Conservation (phyloP, 108 stramenopile genomes). For the Cyclostephanos invisitatus region DNA sequence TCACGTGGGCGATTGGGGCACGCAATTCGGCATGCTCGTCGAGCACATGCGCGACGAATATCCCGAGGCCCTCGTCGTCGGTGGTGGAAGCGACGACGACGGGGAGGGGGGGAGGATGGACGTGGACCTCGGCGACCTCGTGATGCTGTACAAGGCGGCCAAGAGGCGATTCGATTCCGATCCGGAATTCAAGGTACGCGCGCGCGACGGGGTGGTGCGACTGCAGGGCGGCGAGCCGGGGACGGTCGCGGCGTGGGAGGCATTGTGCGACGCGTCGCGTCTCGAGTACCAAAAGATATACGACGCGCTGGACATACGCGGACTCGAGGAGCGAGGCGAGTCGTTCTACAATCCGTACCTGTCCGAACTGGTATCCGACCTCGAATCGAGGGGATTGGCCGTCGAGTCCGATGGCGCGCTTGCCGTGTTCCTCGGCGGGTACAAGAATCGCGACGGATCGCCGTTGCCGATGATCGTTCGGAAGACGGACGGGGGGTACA, state of each 20-base stretch:
- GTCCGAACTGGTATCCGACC: constrained; percentile 75
- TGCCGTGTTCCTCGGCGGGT: constrained; percentile 87
- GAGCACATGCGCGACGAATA: constrained; percentile 95
- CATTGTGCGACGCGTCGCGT: constrained; percentile 80
- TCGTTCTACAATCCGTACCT: constrained; percentile 97
- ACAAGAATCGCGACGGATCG: constrained; percentile 76
- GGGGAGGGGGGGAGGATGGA: constrained; percentile 55
- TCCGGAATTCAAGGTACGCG: constrained; percentile 87
- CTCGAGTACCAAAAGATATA: constrained; percentile 90
- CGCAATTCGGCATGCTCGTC: constrained; percentile 98
- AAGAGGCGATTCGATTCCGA: constrained; percentile 90
- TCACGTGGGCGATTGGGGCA: constrained; percentile 99
- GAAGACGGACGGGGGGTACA: constrained; percentile 98
- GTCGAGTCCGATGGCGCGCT: constrained; percentile 88
- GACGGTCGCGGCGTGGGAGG: constrained; percentile 90
- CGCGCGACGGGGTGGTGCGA: constrained; percentile 93
- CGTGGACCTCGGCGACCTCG: constrained; percentile 91
- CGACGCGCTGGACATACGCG: constrained; percentile 70
- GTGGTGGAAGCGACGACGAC: neutral
- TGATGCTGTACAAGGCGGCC: constrained; percentile 94
- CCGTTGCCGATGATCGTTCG: constrained; percentile 91
- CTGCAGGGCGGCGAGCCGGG: constrained; percentile 93
- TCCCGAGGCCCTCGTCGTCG: constrained; percentile 72
- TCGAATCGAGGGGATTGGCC: constrained; percentile 74
- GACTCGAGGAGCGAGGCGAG: constrained; percentile 88